Conservation (phyloP, 2,329 filamentous ascomycete genomes). For the Fusarium sp. region DNA sequence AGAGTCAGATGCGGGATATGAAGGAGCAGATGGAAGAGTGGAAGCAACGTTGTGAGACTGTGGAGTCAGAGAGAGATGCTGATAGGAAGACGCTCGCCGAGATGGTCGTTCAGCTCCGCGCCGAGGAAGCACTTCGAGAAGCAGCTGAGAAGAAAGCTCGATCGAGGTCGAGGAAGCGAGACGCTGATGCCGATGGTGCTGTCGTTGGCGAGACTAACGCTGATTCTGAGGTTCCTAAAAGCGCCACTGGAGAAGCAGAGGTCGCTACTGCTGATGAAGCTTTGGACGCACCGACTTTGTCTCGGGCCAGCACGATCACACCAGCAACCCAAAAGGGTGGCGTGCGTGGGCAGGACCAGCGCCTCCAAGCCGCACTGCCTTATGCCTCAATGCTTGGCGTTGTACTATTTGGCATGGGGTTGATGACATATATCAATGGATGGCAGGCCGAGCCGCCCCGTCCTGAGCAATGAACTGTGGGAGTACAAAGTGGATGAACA, state of each 20-base stretch:
- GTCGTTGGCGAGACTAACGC: conserved; percentile 24
- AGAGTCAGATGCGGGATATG: conserved; percentile 82
- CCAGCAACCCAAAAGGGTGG: conserved; percentile 53
- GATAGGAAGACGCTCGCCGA: conserved; percentile 81
- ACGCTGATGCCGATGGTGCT: conserved; percentile 35
- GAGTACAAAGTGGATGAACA: conserved; percentile 20
- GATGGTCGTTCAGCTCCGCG: conserved; percentile 85
- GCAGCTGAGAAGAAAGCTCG: conserved; percentile 54
- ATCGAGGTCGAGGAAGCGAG: conserved; percentile 49
- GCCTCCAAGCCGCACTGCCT: conserved; percentile 66
- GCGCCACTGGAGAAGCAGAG: conserved; percentile 20
- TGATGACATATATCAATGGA: conserved; percentile 88
- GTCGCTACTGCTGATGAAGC: conserved; percentile 45
- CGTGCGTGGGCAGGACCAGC: conserved; percentile 54
- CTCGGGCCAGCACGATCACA: conserved; percentile 60
- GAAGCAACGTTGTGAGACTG: conserved; percentile 79
- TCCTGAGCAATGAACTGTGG: conserved; percentile 46
- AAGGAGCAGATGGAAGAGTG: conserved; percentile 82
- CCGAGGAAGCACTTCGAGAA: conserved; percentile 65
- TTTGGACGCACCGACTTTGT: conserved; percentile 55
- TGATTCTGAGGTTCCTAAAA: conserved; percentile 34
- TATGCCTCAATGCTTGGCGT: conserved; percentile 87
- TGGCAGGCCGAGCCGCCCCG: conserved; percentile 66
- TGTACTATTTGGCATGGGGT: conserved; percentile 79
- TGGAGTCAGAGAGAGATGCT: conserved; percentile 79